A percentile compares a stretch with the other conserved stretches of the same genome.
Evolutionary conservation across 306 rosid species (phyloP).

Genomic region (Inga laurina): DNA sequence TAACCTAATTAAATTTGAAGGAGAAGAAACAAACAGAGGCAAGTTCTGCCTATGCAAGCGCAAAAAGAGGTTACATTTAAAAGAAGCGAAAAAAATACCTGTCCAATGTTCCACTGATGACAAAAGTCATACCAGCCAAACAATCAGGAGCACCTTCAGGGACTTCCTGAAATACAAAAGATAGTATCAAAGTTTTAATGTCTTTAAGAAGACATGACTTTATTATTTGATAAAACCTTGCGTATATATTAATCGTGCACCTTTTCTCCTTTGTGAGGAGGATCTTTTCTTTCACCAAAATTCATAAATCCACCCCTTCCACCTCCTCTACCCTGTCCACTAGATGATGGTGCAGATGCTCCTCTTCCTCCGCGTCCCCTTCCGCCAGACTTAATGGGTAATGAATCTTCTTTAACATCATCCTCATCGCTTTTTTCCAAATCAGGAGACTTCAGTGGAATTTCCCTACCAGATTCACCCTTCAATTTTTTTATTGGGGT

Average conservation of each 20-base stretch:
- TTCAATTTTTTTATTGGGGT: slow-evolving; percentile 75
- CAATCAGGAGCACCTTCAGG: slow-evolving; percentile 95
- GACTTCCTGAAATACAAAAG: slow-evolving; percentile 71
- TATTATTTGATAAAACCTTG: slow-evolving; percentile 22
- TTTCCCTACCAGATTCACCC: slow-evolving; percentile 68
- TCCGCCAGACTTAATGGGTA: slow-evolving; percentile 66
- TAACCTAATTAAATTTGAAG: background rate
- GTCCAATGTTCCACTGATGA: slow-evolving; percentile 97
- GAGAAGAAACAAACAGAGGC: slow-evolving; percentile 15
- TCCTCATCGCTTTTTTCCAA: slow-evolving; percentile 66
- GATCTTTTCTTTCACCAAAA: slow-evolving; percentile 95
- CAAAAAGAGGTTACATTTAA: slow-evolving; percentile 8
- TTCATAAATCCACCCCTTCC: slow-evolving; percentile 97
- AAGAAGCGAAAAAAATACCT: slow-evolving; percentile 48
- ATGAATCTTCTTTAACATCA: slow-evolving; percentile 45
- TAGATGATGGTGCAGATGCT: slow-evolving; percentile 51
- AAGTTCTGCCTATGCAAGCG: background rate
- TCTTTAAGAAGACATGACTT: slow-evolving; percentile 18
- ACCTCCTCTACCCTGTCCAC: slow-evolving; percentile 90
- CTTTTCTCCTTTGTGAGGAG: slow-evolving; percentile 98
- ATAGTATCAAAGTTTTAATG: slow-evolving; percentile 11
- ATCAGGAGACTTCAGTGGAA: slow-evolving; percentile 45
- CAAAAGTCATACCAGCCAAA: slow-evolving; percentile 84
- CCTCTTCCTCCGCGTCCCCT: slow-evolving; percentile 89
- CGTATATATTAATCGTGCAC: slow-evolving; percentile 41